Evolutionary conservation across 176 grass and related monocot genomes (phyloP), one percentile per base, ranked within the genome.

Genomic region (Avena eriantha): DNA sequence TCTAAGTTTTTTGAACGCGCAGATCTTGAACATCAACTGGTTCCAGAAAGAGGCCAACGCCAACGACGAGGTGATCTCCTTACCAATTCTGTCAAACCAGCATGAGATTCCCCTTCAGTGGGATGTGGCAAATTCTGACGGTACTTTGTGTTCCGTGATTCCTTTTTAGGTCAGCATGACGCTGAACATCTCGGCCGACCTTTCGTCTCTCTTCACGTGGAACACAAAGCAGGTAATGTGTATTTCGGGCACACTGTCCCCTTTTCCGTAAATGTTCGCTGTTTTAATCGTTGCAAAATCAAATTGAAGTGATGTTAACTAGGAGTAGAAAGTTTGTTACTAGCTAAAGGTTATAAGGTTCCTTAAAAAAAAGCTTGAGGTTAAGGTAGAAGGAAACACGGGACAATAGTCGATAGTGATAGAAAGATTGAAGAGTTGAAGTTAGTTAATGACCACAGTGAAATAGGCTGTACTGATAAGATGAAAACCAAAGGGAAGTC

Each of bases 11-110:
- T 73, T 22, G 17, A 23, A 48, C 18, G 47, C 63, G 72, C 79
- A 99, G 97, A 91, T 99, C 86, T 54, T 96, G 53, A 96, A 99
- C 89, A 93, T 94, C 45, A 99, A 99, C 82, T 99, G 97, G 97
- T 99, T 99, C 84, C 97, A 96, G 85, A 99, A 96, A 74, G 94
- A 99, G 90, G 88, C 94, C 43, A 96, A 94, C 77, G 92, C 90
- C 65, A 94, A 99, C 82, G 94, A 99, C 69, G 97, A 99, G 97
- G 97, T 99, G 66, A 88, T 77, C 21, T 78, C 77, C 33, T 36
- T 1, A 5, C 64, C 64, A 8, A 3, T n/a, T 59, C 31, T 1
- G 33, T 45, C n/a, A 31, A 47, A 77, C 31, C 2, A 69, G 19
- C 29, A 46, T 36, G 8, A 41, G 48, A 50, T 35, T 69, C 73